These are phyloP conservation scores for Xylaria multiplex DNA, from an alignment of 2,329 filamentous ascomycete species.

Conservation along the genomic window DNA sequence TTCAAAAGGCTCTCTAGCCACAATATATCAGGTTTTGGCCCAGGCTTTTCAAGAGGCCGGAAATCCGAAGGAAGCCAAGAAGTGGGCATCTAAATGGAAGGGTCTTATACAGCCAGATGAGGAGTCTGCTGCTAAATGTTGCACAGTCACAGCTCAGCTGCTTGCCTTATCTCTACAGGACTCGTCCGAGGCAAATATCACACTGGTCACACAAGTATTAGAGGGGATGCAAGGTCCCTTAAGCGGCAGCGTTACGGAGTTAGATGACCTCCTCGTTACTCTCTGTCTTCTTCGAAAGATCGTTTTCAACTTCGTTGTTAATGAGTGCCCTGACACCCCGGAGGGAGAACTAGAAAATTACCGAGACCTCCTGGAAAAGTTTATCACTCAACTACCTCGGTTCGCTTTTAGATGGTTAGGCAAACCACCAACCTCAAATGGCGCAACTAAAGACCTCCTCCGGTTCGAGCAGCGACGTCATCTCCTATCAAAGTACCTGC, in stretches of 20 bases:
- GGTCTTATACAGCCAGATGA: slow-evolving; percentile 50
- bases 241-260: slow-evolving; percentile 66
- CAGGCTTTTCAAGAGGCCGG: slow-evolving; percentile 59
- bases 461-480: slow-evolving; percentile 71
- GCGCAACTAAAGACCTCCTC: slow-evolving; percentile 65
- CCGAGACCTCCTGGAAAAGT: slow-evolving; percentile 60
- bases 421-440: slow-evolving; percentile 61
- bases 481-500: slow-evolving; percentile 61
- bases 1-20: slow-evolving; percentile 57
- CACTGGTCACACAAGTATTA: slow-evolving; percentile 59
- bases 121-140: slow-evolving; percentile 62
- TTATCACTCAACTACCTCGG: slow-evolving; percentile 68
- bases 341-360: slow-evolving; percentile 27
- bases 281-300: slow-evolving; percentile 66
- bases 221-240: slow-evolving; percentile 67
- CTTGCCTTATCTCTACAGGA: slow-evolving; percentile 64
- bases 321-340: slow-evolving; percentile 30
- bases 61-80: slow-evolving; percentile 60
- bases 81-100: slow-evolving; percentile 64
- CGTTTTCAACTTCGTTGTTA: slow-evolving; percentile 59
- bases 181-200: slow-evolving; percentile 53
- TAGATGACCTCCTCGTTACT: slow-evolving; percentile 69
- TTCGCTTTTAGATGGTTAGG: slow-evolving; percentile 72
- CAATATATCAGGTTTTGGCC: slow-evolving; percentile 64
- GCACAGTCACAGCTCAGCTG: slow-evolving; percentile 64